Evolutionary conservation across 169 alveolate genomes (phyloP).

Genomic region (Blepharisma undulans): DNA sequence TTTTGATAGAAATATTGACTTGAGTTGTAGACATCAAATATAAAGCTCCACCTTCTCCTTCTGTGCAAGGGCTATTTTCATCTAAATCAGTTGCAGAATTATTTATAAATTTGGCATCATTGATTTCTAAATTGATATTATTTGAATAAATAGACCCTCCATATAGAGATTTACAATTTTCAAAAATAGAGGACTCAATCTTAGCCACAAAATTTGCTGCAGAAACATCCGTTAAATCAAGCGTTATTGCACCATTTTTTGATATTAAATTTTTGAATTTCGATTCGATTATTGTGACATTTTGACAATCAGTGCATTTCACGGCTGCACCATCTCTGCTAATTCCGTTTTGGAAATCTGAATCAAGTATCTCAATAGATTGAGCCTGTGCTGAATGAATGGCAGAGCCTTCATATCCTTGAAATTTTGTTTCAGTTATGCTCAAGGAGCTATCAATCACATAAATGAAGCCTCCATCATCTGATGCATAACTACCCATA

Average conservation of each 20-base stretch:
- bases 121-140: not conserved
- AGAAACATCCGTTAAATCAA: not conserved
- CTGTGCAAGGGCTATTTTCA: not conserved
- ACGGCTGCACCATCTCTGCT: not conserved
- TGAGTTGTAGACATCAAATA: not conserved
- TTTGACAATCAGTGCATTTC: not conserved
- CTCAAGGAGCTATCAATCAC: not conserved
- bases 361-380: not conserved
- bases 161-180: not conserved
- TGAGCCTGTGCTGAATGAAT: not conserved
- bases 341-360: not conserved
- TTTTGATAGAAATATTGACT: not conserved
- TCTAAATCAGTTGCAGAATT: not conserved
- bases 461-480: not conserved
- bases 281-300: not conserved
- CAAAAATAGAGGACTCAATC: not conserved
- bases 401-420: not conserved
- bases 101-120: not conserved
- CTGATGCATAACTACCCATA: not conserved
- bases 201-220: not conserved
- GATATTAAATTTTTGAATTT: not conserved
- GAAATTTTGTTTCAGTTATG: not conserved
- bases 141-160: slow-evolving; percentile 32
- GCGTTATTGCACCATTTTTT: not conserved
- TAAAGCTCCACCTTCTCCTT: slow-evolving; percentile 1